Evolutionary conservation across 2,329 filamentous ascomycete species (phyloP).

Genomic region (Fusarium sambucinum): DNA sequence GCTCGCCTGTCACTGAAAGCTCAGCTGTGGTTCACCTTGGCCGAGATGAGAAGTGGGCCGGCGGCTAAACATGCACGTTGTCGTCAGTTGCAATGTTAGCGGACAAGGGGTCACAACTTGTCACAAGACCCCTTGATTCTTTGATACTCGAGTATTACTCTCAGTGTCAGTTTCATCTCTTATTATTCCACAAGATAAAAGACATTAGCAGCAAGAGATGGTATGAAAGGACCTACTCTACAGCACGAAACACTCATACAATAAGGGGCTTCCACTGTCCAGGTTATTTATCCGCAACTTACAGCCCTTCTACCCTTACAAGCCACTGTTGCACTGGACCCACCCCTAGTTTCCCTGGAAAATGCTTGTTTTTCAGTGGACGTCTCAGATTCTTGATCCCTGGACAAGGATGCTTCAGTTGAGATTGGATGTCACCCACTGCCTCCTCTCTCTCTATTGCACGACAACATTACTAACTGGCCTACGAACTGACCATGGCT

Average conservation of each 20-base stretch:
- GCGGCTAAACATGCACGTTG: conserved; percentile 33
- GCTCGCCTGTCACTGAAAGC: conserved; percentile 6
- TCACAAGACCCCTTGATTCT: conserved; percentile 32
- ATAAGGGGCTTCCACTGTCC: not conserved
- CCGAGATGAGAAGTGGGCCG: conserved; percentile 28
- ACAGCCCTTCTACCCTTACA: not conserved
- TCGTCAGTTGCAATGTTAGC: conserved; percentile 36
- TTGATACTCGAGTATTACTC: not conserved
- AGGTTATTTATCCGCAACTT: conserved; percentile 3
- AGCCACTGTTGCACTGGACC: conserved; percentile 14
- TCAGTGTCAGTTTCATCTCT: conserved; percentile 14
- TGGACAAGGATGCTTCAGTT: conserved; percentile 38
- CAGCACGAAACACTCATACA: not conserved
- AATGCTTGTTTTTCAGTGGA: conserved; percentile 42
- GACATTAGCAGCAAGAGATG: not conserved
- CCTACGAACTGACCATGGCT: conserved; percentile 27
- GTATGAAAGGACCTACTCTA: not conserved
- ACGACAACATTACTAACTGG: conserved; percentile 8
- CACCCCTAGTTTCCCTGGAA: conserved; percentile 26
- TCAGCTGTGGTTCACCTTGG: conserved; percentile 18
- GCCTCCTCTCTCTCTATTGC: not conserved
- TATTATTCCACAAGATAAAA: not conserved
- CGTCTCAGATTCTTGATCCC: conserved; percentile 23
- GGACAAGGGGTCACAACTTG: conserved; percentile 8
- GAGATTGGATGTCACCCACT: conserved; percentile 39